Base-by-base conservation (phyloP, 2,329 filamentous ascomycete species). In the Aspergillus piperis region DNA sequence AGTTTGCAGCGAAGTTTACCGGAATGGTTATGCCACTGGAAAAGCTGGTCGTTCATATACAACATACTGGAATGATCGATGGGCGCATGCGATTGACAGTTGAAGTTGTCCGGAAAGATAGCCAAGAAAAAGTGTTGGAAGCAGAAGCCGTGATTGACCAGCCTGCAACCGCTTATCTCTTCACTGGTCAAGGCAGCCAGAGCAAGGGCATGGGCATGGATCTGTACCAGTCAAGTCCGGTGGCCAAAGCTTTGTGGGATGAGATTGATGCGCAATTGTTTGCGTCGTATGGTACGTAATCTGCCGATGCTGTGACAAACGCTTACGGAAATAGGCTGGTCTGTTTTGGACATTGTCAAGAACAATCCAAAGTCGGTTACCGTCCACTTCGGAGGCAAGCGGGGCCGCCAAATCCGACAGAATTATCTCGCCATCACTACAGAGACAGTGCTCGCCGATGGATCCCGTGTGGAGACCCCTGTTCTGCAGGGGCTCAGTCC, bases 151-250 rank as follows among this genome's bases (percentile, higher is more conserved):
- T 97, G 78, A 91, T 98, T 56, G 94, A 98, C 78, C 95, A 98
- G 76, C 94, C 94, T 10, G 90, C 93, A 27, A 95, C 93, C 0
- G 88, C 93, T 7, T 98, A 98, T 72, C 90, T 98, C 67, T 98
- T 98, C 78, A 98, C 94, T 62, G 94, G 94, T 57, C 94, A 98
- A 78, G 94, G 94, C 70, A 96, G 92, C 55, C 94, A 98, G 77
- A 93, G 97, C 79, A 93, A 97, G 77, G 94, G 94, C 64, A 98
- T 98, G 94, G 94, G 94, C 76, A 98, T 98, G 94, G 93, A 97
- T 71, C 83, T 98, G 57, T 98, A 98, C 76, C 89, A 84, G 70
- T 94, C 89, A 82, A 97, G 93, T 75, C 81, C 88, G 36, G 92
- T 97, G 11, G 94, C 94, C 62, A 92, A 92, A 81, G 92, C 95